Evolutionary conservation across 2,329 filamentous ascomycete species (phyloP).

Genomic region (Podosphaera aphanis): DNA sequence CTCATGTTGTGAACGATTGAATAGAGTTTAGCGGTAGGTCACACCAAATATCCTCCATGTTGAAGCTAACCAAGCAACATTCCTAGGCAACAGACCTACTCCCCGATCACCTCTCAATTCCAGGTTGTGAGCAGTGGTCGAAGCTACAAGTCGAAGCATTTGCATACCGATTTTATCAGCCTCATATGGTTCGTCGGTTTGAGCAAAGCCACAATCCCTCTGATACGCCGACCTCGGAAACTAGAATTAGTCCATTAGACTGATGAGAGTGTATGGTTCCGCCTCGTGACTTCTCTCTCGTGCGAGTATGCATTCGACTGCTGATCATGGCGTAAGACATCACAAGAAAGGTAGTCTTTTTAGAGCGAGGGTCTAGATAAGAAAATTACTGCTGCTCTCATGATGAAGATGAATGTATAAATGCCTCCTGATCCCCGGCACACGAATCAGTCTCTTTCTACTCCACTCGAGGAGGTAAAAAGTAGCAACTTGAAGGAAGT

Average conservation of each 20-base stretch:
- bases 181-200: background rate
- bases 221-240: background rate
- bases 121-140: too few species aligned
- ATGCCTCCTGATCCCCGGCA: too few species aligned
- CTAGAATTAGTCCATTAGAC: background rate
- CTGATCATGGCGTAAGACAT: background rate
- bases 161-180: background rate
- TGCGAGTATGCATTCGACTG: background rate
- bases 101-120: too few species aligned
- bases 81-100: background rate
- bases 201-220: background rate
- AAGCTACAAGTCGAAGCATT: too few species aligned
- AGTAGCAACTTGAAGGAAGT: too few species aligned
- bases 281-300: background rate
- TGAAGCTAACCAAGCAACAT: background rate
- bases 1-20: background rate
- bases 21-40: background rate
- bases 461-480: too few species aligned
- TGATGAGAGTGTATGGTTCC: background rate
- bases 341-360: too few species aligned
- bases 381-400: too few species aligned
- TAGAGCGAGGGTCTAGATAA: too few species aligned
- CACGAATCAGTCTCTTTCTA: too few species aligned
- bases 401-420: too few species aligned
- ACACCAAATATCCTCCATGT: background rate